Percentiles rank a stretch among this genome's conserved stretches.
phyloP scores from a whole-genome alignment of 208 protist species.

The Leptomonas seymouri region DNA sequence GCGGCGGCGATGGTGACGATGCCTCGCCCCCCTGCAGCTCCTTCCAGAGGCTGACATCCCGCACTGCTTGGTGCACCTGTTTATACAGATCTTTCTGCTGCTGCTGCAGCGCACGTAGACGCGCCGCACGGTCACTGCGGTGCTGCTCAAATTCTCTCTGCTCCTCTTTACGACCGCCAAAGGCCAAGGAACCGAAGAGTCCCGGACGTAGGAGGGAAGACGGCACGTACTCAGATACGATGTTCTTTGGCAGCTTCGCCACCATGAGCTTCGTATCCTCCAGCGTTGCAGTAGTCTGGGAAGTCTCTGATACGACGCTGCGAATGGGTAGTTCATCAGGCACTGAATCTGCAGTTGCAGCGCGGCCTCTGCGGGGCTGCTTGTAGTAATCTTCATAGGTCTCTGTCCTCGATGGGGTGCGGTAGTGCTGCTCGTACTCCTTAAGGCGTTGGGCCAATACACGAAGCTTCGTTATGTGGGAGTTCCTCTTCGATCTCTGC shows the following conservation, averaged over 20 bases:
- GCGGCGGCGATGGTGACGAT: neutral
- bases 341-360: neutral
- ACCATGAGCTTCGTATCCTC: conserved; percentile 40
- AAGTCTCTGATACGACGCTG: conserved; percentile 5
- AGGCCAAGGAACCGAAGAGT: conserved; percentile 51
- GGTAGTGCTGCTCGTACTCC: conserved; percentile 62
- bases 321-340: conserved; percentile 10
- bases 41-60: neutral
- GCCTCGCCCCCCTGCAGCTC: neutral
- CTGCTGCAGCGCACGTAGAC: conserved; percentile 41
- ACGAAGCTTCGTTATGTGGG: conserved; percentile 17
- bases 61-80: conserved; percentile 31
- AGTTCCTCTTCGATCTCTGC: conserved; percentile 6
- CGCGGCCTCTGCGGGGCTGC: neutral
- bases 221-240: conserved; percentile 39
- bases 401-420: conserved; percentile 26
- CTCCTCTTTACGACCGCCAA: conserved; percentile 46
- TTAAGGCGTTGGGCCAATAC: conserved; percentile 42
- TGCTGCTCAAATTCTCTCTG: conserved; percentile 39
- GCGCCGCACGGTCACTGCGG: conserved; percentile 40
- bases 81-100: conserved; percentile 53
- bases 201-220: conserved; percentile 32
- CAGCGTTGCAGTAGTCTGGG: conserved; percentile 24
- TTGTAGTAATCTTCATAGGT: conserved; percentile 83
- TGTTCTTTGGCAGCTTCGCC: conserved; percentile 36